Conservation (phyloP, 1,284 basidiomycete genomes). For the Papiliotrema nemorosa region DNA sequence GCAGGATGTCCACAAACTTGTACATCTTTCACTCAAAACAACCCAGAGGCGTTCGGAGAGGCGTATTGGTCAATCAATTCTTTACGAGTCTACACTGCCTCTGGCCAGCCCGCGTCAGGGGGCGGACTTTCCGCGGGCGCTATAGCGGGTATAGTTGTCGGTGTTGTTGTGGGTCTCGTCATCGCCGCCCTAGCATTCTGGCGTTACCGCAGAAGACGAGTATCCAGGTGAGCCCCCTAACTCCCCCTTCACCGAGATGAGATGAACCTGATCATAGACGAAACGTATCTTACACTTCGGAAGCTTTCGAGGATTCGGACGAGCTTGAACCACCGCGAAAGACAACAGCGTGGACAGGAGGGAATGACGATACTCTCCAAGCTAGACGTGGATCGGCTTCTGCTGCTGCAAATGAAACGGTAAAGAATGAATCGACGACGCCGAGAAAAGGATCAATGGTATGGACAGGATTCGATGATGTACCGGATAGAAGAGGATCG, state of each 20-base stretch:
- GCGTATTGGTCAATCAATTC: conserved; percentile 65
- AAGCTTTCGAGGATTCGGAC: neutral
- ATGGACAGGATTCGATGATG: conserved; percentile 1
- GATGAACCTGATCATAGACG: neutral
- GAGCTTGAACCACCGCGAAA: too few species aligned
- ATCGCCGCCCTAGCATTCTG: conserved; percentile 12
- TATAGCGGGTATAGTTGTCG: conserved; percentile 34
- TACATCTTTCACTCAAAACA: conserved; percentile 52
- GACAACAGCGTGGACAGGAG: too few species aligned
- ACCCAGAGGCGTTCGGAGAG: conserved; percentile 56
- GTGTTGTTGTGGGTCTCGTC: conserved; percentile 14
- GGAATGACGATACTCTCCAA: too few species aligned
- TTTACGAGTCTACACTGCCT: conserved; percentile 56
- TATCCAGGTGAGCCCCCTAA: conserved; percentile 9
- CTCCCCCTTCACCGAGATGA: neutral
- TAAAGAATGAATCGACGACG: too few species aligned
- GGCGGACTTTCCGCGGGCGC: conserved; percentile 18
- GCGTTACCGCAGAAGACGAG: conserved; percentile 9
- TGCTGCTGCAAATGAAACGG: too few species aligned
- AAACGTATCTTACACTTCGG: neutral
- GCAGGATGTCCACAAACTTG: conserved; percentile 38
- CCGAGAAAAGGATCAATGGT: neutral
- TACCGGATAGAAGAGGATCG: neutral
- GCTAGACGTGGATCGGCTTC: too few species aligned
- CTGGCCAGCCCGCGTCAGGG: conserved; percentile 20